Conservation (phyloP, 2,329 filamentous ascomycete genomes). For the Plenodomus tracheiphilus region DNA sequence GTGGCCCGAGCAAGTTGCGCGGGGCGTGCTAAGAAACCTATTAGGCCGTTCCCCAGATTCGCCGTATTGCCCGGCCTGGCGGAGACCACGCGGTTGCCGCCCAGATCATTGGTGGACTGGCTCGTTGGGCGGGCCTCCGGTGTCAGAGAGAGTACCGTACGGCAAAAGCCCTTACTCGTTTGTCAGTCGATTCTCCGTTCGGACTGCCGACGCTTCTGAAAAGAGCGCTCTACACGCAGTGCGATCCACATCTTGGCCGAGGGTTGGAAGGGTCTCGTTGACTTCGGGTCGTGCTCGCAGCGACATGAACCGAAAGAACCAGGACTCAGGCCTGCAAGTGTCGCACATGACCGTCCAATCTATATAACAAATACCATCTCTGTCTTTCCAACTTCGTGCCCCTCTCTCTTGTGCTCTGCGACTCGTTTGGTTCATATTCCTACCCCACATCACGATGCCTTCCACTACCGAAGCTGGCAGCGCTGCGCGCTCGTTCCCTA, state of each 20-base stretch:
- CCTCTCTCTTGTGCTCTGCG: slow-evolving; percentile 22
- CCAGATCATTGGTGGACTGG: not conserved
- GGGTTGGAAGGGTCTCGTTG: slow-evolving; percentile 12
- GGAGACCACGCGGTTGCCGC: not conserved
- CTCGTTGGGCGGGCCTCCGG: slow-evolving; percentile 1
- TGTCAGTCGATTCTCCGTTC: not conserved
- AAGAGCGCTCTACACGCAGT: slow-evolving; percentile 9
- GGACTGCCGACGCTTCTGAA: slow-evolving; percentile 9
- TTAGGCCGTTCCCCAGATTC: slow-evolving; percentile 29
- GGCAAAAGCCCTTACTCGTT: not conserved
- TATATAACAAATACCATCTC: slow-evolving; percentile 18
- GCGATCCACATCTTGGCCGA: slow-evolving; percentile 23
- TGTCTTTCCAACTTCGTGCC: not conserved
- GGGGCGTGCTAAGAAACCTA: slow-evolving; percentile 18
- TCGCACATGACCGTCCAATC: slow-evolving; percentile 14
- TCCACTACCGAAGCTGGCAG: slow-evolving; percentile 23
- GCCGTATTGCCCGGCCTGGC: not conserved
- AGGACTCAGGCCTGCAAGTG: slow-evolving; percentile 2
- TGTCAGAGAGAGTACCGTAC: slow-evolving; percentile 2
- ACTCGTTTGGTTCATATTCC: slow-evolving; percentile 1
- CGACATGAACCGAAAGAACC: slow-evolving; percentile 37
- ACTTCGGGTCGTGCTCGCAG: slow-evolving; percentile 27
- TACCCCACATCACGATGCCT: slow-evolving; percentile 28
- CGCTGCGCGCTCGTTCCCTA: slow-evolving; percentile 64
- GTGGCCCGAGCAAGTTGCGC: slow-evolving; percentile 18